Base-by-base conservation (phyloP, 2,329 filamentous ascomycete genomes). In the Mollisiaceae sp. region DNA sequence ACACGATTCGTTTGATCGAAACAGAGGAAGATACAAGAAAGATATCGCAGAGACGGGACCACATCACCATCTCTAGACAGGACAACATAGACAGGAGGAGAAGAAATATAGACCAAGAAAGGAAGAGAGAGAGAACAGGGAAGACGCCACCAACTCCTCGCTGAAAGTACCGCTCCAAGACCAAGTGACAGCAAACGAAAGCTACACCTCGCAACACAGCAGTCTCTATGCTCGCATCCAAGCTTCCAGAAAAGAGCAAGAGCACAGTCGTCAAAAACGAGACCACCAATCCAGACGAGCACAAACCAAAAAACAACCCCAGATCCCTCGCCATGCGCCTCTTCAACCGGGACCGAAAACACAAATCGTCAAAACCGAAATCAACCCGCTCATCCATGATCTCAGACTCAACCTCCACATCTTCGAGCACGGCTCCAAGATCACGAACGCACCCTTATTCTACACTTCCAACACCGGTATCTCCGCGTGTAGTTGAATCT, bases 131-230 rank as follows among this genome's bases (percentile, higher is more conserved):
- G 8, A 54, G n/a, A 8, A n/a, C 45, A 24, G n/a, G 27, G 32
- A 54, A 18, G 32, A 54, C 50, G 50, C 50, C 50, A 32, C 50
- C 22, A 54, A 54, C 50, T 32, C 50, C 50, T 20, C 50, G 50
- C 50, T 54, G 50, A 54, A 54, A 54, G 50, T 54, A 54, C 50
- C 50, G 27, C 27, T 54, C 50, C 50, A 54, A 14, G 18, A 18
- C 47, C 20, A 52, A 54, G 20, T 24, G 18, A 8, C n/a, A 22
- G 11, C 45, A 50, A 50, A 24, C 45, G 20, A 24, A 43, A 41
- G 38, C 15, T n/a, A 6, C 41, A 43, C 1, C 41, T 18, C 41
- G 15, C 15, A 43, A 6, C 41, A 43, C 41, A 43, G 41, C 41
- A 32, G 6, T n/a, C 41, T 15, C 41, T 5, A 50, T 50, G 45